These are phyloP conservation scores for Ophiostoma tasmaniense DNA, from an alignment of 2,329 filamentous ascomycete species.

Conservation along the genomic window DNA sequence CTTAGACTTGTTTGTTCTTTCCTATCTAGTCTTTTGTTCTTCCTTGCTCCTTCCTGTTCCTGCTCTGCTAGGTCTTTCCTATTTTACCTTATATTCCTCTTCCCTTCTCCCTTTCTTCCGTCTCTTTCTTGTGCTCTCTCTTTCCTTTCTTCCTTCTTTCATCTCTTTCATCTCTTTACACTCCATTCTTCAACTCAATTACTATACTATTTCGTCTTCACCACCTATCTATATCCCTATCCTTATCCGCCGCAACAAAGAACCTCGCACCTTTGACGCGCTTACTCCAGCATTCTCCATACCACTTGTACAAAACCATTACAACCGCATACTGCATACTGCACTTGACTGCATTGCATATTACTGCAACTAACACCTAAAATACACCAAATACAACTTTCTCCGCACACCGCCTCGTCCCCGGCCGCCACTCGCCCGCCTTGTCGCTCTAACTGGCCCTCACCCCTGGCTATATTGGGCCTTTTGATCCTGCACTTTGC, in stretches of 20 bases:
- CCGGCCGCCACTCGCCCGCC: neutral
- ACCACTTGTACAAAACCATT: neutral
- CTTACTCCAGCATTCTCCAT: neutral
- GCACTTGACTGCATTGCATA: neutral
- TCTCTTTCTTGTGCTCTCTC: neutral
- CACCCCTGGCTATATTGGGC: neutral
- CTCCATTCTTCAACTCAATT: neutral
- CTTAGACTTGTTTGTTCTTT: neutral
- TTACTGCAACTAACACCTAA: neutral
- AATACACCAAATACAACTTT: neutral
- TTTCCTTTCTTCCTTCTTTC: neutral
- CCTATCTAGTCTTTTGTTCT: neutral
- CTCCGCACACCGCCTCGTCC: conserved; percentile 8
- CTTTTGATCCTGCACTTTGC: neutral
- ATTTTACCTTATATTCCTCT: neutral
- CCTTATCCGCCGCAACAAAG: neutral
- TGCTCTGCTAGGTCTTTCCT: neutral
- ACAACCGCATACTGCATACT: neutral
- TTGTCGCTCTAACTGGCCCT: neutral
- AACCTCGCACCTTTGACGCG: neutral
- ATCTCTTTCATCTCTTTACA: neutral
- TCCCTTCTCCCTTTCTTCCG: neutral
- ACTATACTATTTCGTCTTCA: neutral
- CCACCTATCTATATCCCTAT: neutral
- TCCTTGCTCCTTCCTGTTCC: neutral